Base-by-base conservation (phyloP, 345 rosid genomes). In the Eucalyptus cloeziana region DNA sequence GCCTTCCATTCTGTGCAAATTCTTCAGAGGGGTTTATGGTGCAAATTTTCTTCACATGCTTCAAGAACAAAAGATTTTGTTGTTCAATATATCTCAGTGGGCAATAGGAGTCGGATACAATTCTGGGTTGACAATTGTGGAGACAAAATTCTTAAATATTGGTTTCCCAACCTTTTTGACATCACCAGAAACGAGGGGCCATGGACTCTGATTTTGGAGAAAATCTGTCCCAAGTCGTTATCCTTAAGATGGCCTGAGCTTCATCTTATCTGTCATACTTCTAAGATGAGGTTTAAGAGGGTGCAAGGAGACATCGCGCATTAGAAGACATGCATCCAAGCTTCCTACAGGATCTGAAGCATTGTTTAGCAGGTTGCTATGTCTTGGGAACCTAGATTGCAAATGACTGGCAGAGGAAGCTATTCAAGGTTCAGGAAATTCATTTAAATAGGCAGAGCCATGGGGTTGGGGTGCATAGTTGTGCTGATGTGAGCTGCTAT, bases 401-500 rank as follows among this genome's bases (percentile, higher is more conserved):
- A 33, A 33, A 71, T 8, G 81, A 71, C 25, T 17, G 81, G 81
- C 81, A 17, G 44, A 33, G 81, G 81, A 71, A 33, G 13, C 25
- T 33, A 71, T 71, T 2, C 44, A 33, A 71, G 81, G 44, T 71
- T 56, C 2, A 1, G 58, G 58, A 52, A 52, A 7, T 52, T 52
- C 58, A 52, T 52, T 52, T 52, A 21, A 58, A 94, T 85, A 99
- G 99, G 60, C 99, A 93, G 91, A 98, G 98, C 64, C 97, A 94
- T 88, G 99, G 99, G 15, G 92, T 90, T 90, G 98, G 99, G 27
- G 92, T 94, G 14, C 98, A 97, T 91, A 92, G 95, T 64, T 98
- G 98, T 86, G 94, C 94, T 86, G 97, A 97, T 89, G 98, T 93
- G 1, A 98, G 99, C 88, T 96, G 96, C 87, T 95, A 91, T 62